These are phyloP conservation scores for Ceratonia siliqua DNA, from an alignment of 306 rosid species.

Conservation along the genomic window DNA sequence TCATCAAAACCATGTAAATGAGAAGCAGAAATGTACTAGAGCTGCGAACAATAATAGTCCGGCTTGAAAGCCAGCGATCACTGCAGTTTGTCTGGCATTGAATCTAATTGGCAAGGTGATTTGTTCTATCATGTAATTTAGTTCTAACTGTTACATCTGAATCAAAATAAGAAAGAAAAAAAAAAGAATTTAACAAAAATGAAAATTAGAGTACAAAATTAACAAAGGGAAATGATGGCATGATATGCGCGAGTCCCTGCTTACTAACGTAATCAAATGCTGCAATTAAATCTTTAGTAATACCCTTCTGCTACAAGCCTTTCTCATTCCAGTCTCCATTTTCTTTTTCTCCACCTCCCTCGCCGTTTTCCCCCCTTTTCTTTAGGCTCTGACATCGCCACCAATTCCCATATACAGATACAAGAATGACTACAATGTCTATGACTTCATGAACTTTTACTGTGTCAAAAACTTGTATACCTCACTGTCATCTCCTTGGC, in stretches of 20 bases:
- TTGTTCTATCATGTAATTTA: conserved; percentile 51
- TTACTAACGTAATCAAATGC: conserved; percentile 46
- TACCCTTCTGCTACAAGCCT: conserved; percentile 50
- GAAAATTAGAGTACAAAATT: conserved; percentile 59
- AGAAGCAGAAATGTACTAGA: neutral
- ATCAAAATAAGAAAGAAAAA: neutral
- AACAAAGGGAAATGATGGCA: conserved; percentile 47
- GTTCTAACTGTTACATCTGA: conserved; percentile 63
- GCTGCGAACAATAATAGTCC: neutral
- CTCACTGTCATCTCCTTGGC: conserved; percentile 40
- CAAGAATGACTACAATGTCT: conserved; percentile 66
- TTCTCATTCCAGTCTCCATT: conserved; percentile 33
- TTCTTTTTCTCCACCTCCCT: conserved; percentile 12
- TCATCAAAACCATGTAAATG: neutral
- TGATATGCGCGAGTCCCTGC: conserved; percentile 40
- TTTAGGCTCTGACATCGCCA: conserved; percentile 39
- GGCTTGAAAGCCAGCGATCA: neutral
- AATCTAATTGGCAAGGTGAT: conserved; percentile 33
- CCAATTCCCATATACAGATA: conserved; percentile 58
- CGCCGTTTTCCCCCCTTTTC: neutral
- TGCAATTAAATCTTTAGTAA: conserved; percentile 46
- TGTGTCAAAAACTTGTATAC: conserved; percentile 60
- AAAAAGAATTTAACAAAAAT: conserved; percentile 42
- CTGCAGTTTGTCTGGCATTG: neutral
- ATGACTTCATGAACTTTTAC: conserved; percentile 39